These are phyloP conservation scores for Mangifera indica DNA, from an alignment of 345 rosid genomes.

Conservation along the genomic window DNA sequence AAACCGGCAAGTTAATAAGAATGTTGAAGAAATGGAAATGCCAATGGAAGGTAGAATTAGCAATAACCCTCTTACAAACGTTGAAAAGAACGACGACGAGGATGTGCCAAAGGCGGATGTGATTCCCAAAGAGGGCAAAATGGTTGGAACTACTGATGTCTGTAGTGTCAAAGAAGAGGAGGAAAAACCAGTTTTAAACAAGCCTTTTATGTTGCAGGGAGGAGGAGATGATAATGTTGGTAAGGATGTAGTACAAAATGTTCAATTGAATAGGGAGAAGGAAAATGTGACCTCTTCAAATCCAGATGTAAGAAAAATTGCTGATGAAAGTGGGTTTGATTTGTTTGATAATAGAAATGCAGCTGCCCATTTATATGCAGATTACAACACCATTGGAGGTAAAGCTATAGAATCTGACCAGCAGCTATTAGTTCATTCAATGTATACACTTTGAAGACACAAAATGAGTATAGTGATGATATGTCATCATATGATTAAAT, in stretches of 20 bases:
- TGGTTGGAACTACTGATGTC: constrained; percentile 6
- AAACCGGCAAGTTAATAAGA: neutral
- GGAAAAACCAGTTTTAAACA: neutral
- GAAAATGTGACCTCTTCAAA: constrained; percentile 13
- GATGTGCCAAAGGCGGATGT: neutral
- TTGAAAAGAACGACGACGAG: constrained; percentile 6
- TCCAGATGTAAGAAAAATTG: constrained; percentile 28
- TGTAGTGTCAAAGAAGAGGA: constrained; percentile 10
- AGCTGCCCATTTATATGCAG: constrained; percentile 12
- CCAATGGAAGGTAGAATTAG: constrained; percentile 12
- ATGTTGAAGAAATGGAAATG: constrained; percentile 7
- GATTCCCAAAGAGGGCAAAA: constrained; percentile 1
- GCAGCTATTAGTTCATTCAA: neutral
- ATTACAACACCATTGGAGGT: constrained; percentile 18
- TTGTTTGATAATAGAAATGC: constrained; percentile 16
- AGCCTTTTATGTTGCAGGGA: constrained; percentile 1
- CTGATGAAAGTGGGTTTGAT: constrained; percentile 19
- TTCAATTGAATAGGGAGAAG: constrained; percentile 3
- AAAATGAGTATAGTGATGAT: no score
- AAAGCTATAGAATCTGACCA: constrained; percentile 8
- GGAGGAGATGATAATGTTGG: neutral
- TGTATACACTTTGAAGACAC: no score
- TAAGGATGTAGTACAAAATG: constrained; percentile 1
- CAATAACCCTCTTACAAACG: constrained; percentile 4
- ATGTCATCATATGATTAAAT: no score